A percentile compares a stretch with the other conserved stretches of the same genome.
These are phyloP conservation scores for Dissophora ornata DNA, from an alignment of 192 early-diverging fungal species.

Conservation along the genomic window DNA sequence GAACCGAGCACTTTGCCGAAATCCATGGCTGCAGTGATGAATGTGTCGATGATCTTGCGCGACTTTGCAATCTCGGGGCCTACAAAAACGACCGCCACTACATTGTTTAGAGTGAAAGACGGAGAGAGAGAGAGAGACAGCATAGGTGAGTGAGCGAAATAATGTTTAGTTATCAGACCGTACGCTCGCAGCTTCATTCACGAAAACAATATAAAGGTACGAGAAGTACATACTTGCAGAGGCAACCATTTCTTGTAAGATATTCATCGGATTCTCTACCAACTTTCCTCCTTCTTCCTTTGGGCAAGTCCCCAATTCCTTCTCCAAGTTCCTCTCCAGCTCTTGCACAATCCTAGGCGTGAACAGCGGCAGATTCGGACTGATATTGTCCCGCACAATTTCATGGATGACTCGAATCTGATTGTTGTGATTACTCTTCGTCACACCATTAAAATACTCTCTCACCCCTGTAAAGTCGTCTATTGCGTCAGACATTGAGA, in stretches of 20 bases:
- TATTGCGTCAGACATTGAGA: constrained; percentile 22
- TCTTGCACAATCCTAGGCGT: constrained; percentile 24
- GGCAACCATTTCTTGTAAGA: constrained; percentile 48
- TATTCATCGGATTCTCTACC: constrained; percentile 11
- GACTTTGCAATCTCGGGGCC: constrained; percentile 37
- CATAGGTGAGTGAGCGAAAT: neutral
- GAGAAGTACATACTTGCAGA: constrained; percentile 31
- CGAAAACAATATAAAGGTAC: neutral
- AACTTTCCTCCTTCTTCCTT: constrained; percentile 14
- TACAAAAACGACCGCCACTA: constrained; percentile 43
- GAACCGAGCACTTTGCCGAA: constrained; percentile 22
- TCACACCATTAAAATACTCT: constrained; percentile 8
- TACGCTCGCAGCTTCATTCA: too few species aligned
- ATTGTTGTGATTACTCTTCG: constrained; percentile 15
- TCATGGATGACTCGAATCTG: constrained; percentile 20
- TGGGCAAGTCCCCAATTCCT: constrained; percentile 1
- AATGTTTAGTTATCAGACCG: too few species aligned
- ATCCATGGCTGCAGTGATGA: constrained; percentile 25
- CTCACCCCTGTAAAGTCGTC: constrained; percentile 31
- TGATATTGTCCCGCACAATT: constrained; percentile 40
- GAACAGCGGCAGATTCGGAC: constrained; percentile 32
- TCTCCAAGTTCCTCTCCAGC: constrained; percentile 24
- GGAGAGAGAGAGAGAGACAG: neutral
- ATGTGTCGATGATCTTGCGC: constrained; percentile 24
- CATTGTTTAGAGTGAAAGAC: neutral